phyloP scores from a whole-genome alignment of 768 basidiomycete genomes.

The Rhodotorula graminis region DNA sequence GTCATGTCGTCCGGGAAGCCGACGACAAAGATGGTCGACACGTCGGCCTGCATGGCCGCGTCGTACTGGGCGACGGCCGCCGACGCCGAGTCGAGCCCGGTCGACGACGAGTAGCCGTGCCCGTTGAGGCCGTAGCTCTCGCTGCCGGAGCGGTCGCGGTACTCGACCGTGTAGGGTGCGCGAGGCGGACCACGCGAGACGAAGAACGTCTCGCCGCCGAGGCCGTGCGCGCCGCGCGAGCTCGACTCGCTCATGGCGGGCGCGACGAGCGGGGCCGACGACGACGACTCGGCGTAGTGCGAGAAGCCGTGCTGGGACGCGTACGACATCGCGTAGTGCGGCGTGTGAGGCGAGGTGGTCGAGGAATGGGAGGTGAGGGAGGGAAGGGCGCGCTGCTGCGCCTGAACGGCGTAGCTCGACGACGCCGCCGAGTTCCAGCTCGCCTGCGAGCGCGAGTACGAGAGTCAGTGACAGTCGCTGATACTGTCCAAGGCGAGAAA shows the following conservation, averaged over 20 bases:
- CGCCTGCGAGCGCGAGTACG: not conserved
- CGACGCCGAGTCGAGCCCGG: not conserved
- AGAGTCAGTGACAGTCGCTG: not conserved
- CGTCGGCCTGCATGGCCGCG: constrained; percentile 23
- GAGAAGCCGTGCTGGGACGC: not conserved
- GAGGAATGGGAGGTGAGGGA: not conserved
- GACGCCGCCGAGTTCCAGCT: constrained; percentile 18
- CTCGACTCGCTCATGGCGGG: constrained; percentile 1
- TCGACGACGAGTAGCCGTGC: not conserved
- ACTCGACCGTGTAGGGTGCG: not conserved
- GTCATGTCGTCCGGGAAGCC: constrained; percentile 99
- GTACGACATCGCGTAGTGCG: not conserved
- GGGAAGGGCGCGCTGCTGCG: not conserved
- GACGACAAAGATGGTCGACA: constrained; percentile 66
- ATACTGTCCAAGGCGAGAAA: no score
- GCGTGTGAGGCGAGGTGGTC: not conserved
- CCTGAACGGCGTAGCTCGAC: no score
- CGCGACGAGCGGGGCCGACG: not conserved
- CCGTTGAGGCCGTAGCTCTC: no score
- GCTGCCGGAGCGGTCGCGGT: not conserved
- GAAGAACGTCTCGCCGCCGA: not conserved
- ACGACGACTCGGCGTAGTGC: not conserved
- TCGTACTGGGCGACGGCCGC: not conserved
- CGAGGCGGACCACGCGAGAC: not conserved
- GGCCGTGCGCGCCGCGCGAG: not conserved